A percentile compares a stretch with the other conserved stretches of the same genome.
These are phyloP conservation scores for Marchantia paleacea DNA, from an alignment of 225 moss, liverwort and hornwort genomes.

Conservation along the genomic window DNA sequence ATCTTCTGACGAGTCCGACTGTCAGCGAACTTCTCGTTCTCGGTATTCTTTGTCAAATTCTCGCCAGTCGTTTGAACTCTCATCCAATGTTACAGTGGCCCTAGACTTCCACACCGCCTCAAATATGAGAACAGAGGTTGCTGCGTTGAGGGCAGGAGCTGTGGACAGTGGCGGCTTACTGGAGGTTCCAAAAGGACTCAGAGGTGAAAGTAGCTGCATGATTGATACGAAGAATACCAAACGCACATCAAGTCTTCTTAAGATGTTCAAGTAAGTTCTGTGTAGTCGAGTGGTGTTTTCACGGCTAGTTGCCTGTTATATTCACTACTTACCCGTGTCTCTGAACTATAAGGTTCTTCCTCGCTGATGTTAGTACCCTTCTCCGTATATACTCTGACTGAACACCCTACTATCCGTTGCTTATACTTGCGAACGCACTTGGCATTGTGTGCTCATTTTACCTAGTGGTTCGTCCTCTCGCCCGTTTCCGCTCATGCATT, in stretches of 20 bases:
- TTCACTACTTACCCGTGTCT: no score
- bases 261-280: conserved; percentile 10
- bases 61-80: background rate
- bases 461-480: no score
- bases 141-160: background rate
- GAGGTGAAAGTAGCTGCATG: background rate
- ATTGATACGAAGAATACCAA: background rate
- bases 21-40: background rate
- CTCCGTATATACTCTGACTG: no score
- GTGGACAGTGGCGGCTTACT: background rate
- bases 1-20: background rate
- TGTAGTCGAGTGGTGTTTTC: background rate
- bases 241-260: background rate
- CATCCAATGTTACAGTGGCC: background rate
- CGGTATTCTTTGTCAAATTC: conserved; percentile 10
- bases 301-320: no score
- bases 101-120: background rate
- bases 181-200: background rate
- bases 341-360: background rate
- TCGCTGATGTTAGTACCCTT: no score
- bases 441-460: no score
- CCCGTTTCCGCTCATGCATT: no score
- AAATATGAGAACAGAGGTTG: conserved; percentile 1
- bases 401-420: no score
- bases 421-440: no score